These are phyloP conservation scores for Ceratocystis destructans DNA, from an alignment of 2,329 filamentous ascomycete species.

Conservation along the genomic window DNA sequence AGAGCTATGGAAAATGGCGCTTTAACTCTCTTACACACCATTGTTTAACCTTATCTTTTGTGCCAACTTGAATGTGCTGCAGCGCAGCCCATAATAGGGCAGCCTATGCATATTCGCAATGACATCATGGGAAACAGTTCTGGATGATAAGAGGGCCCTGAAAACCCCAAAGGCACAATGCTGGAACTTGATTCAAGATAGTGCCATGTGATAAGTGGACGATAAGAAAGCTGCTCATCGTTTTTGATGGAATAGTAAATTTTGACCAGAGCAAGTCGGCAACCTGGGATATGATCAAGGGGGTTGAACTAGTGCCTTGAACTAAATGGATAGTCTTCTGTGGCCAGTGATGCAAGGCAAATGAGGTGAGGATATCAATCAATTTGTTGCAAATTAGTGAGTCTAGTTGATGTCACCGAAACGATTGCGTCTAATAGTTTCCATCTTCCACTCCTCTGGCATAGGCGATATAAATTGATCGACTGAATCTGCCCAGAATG, in stretches of 20 bases:
- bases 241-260: neutral
- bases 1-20: no score
- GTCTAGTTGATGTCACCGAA: neutral
- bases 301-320: neutral
- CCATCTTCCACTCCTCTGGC: neutral
- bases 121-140: neutral
- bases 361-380: neutral
- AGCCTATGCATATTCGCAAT: no score
- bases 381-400: neutral
- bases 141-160: neutral
- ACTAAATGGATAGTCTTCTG: neutral
- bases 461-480: neutral
- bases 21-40: no score
- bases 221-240: neutral
- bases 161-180: neutral
- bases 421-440: neutral
- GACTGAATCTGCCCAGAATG: neutral
- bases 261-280: neutral
- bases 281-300: neutral
- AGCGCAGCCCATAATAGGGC: no score
- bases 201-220: neutral
- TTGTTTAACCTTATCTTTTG: no score
- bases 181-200: neutral
- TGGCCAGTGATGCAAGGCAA: neutral
- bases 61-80: no score